Evolutionary conservation across 2,329 filamentous ascomycete genomes (phyloP), one percentile per base, ranked within the genome.

Genomic region (Botrytis hyacinthi): DNA sequence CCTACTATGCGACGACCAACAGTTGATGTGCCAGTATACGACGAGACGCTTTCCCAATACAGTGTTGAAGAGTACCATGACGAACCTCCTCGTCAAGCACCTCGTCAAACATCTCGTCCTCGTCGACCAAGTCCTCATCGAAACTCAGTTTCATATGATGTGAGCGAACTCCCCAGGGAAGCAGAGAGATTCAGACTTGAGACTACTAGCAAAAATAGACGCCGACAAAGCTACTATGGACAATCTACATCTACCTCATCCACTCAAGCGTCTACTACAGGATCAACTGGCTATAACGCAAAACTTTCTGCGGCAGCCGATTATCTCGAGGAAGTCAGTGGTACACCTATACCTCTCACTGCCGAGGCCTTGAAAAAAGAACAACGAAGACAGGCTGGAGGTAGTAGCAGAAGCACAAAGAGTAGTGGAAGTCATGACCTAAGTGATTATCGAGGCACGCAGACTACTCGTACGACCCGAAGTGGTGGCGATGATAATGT

Each of bases 351-450:
- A 71, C 84, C 85, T 2, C 80, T 91, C 73, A 91, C 89, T 5
- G 86, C 85, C 2, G 89, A 90, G 73, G 82, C 84, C 20, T 83
- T 91, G 40, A 79, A 73, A 62, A 77, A 74, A 65, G 78, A 86
- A 84, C 76, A 87, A 84, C 79, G 86, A 84, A 62, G 70, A 76
- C 82, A 82, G 37, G 84, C 65, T 54, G 78, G 81, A 79, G 71
- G 84, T 82, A 75, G 85, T 83, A 74, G 84, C 83, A 10, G 88
- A 85, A 82, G 89, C 86, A 57, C 90, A 85, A 70, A 86, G 86
- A 76, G 90, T 86, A 83, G 89, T 85, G 75, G 85, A 35, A 91
- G 89, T 79, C 88, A 85, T 61, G 89, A 91, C 77, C 89, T 91
- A 73, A 91, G 89, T 81, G 89, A 90, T 73, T 90, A 87, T 80